phyloP scores from a whole-genome alignment of 2,329 filamentous ascomycete genomes.

The Monosporascus sp. region DNA sequence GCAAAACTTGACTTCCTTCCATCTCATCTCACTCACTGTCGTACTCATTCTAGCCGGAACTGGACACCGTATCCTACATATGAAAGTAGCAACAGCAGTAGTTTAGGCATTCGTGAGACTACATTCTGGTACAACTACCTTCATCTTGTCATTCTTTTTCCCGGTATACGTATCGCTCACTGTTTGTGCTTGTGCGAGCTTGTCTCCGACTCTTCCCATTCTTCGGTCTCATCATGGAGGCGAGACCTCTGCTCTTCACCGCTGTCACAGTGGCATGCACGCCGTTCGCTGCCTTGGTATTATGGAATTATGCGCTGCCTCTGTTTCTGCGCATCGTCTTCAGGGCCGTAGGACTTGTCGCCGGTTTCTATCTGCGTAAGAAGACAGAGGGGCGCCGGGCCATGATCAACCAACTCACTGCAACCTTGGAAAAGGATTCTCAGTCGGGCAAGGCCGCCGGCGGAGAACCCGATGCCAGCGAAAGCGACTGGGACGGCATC shows the following conservation, averaged over 20 bases:
- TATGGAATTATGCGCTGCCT: constrained; percentile 26
- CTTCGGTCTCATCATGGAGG: constrained; percentile 16
- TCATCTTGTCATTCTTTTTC: no score
- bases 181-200: no score
- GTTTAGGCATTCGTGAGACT: no score
- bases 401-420: constrained; percentile 50
- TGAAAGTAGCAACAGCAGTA: no score
- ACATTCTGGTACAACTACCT: no score
- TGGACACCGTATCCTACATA: no score
- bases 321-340: constrained; percentile 33
- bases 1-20: no score
- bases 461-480: constrained; percentile 59
- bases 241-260: constrained; percentile 18
- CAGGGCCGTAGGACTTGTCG: constrained; percentile 32
- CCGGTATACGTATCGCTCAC: no score
- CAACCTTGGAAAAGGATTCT: constrained; percentile 35
- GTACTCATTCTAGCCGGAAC: no score
- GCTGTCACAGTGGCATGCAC: constrained; percentile 21
- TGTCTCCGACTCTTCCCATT: no score
- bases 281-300: constrained; percentile 21
- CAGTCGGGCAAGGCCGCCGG: constrained; percentile 20
- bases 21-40: no score
- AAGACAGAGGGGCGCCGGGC: constrained; percentile 59
- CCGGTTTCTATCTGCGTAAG: constrained; percentile 59
- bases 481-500: constrained; percentile 75